Percentiles rank a stretch among this genome's conserved stretches.
Conservation (phyloP, 2,329 filamentous ascomycete genomes). For the Colletotrichum sp. region DNA sequence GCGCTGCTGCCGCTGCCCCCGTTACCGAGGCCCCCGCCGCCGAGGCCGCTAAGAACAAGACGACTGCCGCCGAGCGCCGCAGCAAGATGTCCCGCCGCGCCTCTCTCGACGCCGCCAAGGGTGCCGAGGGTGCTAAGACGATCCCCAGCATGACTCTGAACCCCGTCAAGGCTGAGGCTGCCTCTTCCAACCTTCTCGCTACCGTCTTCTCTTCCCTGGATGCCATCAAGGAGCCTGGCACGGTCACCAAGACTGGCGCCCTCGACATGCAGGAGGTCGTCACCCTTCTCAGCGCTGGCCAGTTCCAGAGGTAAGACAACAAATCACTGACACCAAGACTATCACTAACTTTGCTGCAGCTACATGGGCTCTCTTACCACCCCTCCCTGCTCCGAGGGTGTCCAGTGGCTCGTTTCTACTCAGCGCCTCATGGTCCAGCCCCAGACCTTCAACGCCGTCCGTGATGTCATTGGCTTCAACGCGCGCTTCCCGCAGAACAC, state of each 20-base stretch:
- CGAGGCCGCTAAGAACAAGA: constrained; percentile 1
- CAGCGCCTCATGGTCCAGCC: constrained; percentile 42
- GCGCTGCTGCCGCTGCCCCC: constrained; percentile 21
- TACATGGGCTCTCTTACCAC: constrained; percentile 55
- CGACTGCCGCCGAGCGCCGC: constrained; percentile 2
- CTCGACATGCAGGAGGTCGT: constrained; percentile 50
- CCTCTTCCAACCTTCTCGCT: constrained; percentile 46
- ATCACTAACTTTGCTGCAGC: constrained; percentile 21
- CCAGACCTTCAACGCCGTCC: constrained; percentile 40
- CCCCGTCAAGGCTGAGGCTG: constrained; percentile 40
- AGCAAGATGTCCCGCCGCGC: constrained; percentile 14
- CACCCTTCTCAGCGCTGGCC: constrained; percentile 36
- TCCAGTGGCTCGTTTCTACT: constrained; percentile 53
- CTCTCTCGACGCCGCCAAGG: background rate
- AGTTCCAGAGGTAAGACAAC: constrained; percentile 40
- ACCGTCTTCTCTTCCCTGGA: constrained; percentile 47
- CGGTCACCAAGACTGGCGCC: constrained; percentile 40
- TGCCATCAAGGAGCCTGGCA: constrained; percentile 47
- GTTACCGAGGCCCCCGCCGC: constrained; percentile 13
- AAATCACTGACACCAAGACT: too few relatives aligned
- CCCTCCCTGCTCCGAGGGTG: constrained; percentile 52
- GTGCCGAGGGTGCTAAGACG: constrained; percentile 12
- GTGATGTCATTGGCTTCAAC: constrained; percentile 53
- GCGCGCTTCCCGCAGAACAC: constrained; percentile 49
- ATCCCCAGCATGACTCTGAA: constrained; percentile 45